Evolutionary conservation across 371 early-diverging fungal species (phyloP).

Genomic region (Coemansia sp.): DNA sequence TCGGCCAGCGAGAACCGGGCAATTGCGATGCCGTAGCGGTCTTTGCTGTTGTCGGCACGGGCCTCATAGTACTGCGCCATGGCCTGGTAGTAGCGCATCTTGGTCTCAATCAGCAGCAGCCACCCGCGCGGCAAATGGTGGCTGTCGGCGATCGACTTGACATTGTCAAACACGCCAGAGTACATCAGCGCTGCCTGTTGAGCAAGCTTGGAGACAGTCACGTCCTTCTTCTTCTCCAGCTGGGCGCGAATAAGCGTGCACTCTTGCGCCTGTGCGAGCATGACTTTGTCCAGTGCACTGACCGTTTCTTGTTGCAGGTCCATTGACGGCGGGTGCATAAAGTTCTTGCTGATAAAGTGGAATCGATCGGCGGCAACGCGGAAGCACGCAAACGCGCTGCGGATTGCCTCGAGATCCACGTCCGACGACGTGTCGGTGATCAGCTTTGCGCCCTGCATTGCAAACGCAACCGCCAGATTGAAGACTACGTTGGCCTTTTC

Average conservation of each 20-base stretch:
- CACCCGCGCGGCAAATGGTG: constrained; percentile 62
- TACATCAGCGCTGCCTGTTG: constrained; percentile 83
- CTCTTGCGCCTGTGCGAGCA: constrained; percentile 96
- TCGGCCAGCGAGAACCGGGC: constrained; percentile 78
- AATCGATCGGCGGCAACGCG: constrained; percentile 93
- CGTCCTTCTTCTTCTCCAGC: constrained; percentile 80
- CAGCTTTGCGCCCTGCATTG: constrained; percentile 39
- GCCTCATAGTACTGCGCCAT: constrained; percentile 82
- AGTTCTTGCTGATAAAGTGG: constrained; percentile 94
- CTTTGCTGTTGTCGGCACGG: constrained; percentile 69
- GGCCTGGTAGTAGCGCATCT: constrained; percentile 82
- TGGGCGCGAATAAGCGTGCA: constrained; percentile 84
- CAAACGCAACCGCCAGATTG: constrained; percentile 82
- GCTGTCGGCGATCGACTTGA: constrained; percentile 53
- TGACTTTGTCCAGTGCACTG: constrained; percentile 75
- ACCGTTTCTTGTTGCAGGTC: constrained; percentile 89
- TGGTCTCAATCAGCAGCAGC: constrained; percentile 71
- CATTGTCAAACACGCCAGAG: constrained; percentile 50
- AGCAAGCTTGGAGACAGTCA: constrained; percentile 84
- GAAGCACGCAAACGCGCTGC: constrained; percentile 61
- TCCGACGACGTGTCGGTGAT: constrained; percentile 45
- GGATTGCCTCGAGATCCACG: constrained; percentile 23
- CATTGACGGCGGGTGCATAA: constrained; percentile 91
- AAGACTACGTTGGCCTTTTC: constrained; percentile 95
- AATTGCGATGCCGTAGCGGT: constrained; percentile 83